phyloP scores from a whole-genome alignment of 2,329 filamentous ascomycete species.

The Pseudogymnoascus sp. region DNA sequence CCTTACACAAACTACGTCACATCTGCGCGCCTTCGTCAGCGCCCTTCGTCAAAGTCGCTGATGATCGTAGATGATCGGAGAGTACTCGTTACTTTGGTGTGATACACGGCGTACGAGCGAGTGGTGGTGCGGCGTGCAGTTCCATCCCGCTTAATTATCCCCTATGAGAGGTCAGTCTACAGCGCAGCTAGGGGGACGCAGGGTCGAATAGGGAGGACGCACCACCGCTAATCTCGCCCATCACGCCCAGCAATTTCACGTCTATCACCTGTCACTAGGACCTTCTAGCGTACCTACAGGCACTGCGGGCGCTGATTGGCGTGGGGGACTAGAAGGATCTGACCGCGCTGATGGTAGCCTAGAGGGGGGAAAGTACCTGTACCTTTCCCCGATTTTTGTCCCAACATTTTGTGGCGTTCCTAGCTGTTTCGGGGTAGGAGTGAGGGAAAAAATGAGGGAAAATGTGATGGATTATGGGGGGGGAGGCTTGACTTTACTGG shows the following conservation, averaged over 20 bases:
- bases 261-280: not conserved
- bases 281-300: not conserved
- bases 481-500: not conserved
- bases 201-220: too few relatives aligned
- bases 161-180: not conserved
- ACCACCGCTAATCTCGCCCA: not conserved
- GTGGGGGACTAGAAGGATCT: not conserved
- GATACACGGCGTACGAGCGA: not conserved
- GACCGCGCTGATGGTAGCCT: not conserved
- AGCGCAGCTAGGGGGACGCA: too few relatives aligned
- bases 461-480: not conserved
- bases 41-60: not conserved
- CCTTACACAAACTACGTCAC: not conserved
- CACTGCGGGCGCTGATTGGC: not conserved
- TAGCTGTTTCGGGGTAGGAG: not conserved
- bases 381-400: not conserved
- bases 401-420: not conserved
- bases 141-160: too few relatives aligned
- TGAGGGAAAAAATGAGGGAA: not conserved
- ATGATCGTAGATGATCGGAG: not conserved
- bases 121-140: too few relatives aligned
- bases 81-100: not conserved
- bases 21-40: not conserved
- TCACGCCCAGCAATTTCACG: not conserved
- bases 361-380: not conserved